Conservation (phyloP, 2,329 filamentous ascomycete genomes). For the Phialocephala sp. region DNA sequence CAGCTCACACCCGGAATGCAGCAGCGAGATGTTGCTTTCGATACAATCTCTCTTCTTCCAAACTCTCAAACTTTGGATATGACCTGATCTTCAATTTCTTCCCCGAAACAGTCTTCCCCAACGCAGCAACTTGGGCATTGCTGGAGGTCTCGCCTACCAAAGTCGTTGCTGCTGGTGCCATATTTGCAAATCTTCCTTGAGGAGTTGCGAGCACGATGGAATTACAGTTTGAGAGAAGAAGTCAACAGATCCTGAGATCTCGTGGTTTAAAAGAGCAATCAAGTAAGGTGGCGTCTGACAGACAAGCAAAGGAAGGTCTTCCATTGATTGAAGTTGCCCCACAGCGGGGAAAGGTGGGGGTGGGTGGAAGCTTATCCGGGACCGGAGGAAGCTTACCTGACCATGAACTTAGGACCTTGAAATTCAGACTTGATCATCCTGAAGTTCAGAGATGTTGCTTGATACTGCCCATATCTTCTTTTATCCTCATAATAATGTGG, state of each 20-base stretch:
- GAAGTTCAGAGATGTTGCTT: no score
- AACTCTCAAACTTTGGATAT: constrained; percentile 44
- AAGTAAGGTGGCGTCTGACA: neutral
- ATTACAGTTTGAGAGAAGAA: neutral
- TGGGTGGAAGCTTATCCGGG: neutral
- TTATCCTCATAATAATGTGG: no score
- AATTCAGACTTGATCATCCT: neutral
- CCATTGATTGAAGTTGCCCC: neutral
- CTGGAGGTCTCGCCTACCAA: constrained; percentile 44
- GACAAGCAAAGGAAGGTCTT: neutral
- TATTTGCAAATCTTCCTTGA: constrained; percentile 24
- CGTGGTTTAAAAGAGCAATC: neutral
- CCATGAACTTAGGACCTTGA: neutral
- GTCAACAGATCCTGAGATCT: neutral
- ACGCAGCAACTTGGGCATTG: constrained; percentile 51
- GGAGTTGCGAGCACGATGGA: neutral
- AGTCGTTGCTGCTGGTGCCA: constrained; percentile 47
- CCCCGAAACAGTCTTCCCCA: constrained; percentile 53
- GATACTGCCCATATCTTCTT: no score
- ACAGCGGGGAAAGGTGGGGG: constrained; percentile 1
- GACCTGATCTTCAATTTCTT: constrained; percentile 52
- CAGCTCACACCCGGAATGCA: constrained; percentile 35
- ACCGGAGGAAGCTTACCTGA: neutral
- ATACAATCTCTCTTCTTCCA: constrained; percentile 37
- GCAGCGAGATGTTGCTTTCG: constrained; percentile 39